These are phyloP conservation scores for Stylonectria norvegica DNA, from an alignment of 2,329 filamentous ascomycete species.

Conservation along the genomic window DNA sequence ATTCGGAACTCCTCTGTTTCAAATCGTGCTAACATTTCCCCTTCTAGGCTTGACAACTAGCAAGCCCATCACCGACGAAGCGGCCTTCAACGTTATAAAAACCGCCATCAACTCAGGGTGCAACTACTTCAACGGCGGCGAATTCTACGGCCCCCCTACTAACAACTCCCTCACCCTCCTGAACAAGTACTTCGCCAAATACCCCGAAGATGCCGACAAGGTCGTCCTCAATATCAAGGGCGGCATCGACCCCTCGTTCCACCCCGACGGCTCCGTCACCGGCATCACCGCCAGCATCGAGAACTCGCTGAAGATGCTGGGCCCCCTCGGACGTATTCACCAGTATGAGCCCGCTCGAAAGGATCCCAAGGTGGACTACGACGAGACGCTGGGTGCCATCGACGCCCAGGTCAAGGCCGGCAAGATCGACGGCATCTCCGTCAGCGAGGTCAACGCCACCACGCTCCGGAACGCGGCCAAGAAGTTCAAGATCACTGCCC, in stretches of 20 bases:
- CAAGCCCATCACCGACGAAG: slow-evolving; percentile 26
- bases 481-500: slow-evolving; percentile 39
- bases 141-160: slow-evolving; percentile 57
- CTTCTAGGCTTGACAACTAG: slow-evolving; percentile 17
- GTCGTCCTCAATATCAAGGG: slow-evolving; percentile 62
- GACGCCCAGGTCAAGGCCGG: slow-evolving; percentile 45
- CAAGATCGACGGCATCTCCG: slow-evolving; percentile 45
- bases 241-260: slow-evolving; percentile 35
- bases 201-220: slow-evolving; percentile 58
- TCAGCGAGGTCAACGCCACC: slow-evolving; percentile 44
- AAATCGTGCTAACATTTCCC: slow-evolving; percentile 6
- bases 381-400: slow-evolving; percentile 42
- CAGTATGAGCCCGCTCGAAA: slow-evolving; percentile 57
- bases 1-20: slow-evolving; percentile 7
- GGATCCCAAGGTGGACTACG: slow-evolving; percentile 49
- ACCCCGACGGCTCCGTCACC: slow-evolving; percentile 48
- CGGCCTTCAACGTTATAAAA: slow-evolving; percentile 51
- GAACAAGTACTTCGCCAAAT: slow-evolving; percentile 56
- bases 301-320: slow-evolving; percentile 43
- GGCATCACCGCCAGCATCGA: slow-evolving; percentile 54
- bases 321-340: slow-evolving; percentile 46
- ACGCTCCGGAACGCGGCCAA: slow-evolving; percentile 44
- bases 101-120: slow-evolving; percentile 43
- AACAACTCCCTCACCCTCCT: slow-evolving; percentile 55
- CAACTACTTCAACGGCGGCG: slow-evolving; percentile 54